Evolutionary conservation across 805 yeast genomes (phyloP), one percentile per base, ranked within the genome.

Genomic region (Candida khao-thaluensis): DNA sequence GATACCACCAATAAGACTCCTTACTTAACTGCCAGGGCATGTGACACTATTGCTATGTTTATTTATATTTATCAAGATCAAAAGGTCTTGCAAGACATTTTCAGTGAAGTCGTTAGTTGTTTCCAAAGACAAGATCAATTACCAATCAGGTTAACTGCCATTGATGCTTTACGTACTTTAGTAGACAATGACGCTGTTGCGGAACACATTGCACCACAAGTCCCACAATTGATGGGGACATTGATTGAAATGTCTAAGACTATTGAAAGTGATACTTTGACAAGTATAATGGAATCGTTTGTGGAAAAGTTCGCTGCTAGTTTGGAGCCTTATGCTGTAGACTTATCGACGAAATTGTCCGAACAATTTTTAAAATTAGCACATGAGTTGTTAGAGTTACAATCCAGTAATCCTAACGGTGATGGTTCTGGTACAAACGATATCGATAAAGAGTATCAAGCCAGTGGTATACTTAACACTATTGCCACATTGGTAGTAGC

Each of bases 361-460:
- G 80, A 80, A 40, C 96, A 91, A 56, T 88, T 90, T 53, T 53
- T 85, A 53, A 71, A 74, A 47, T 57, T 87, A 18, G 84, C 90
- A 2, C 64, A 70, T 34, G 96, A 90, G 37, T 60, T 56, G 21
- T 52, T 62, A 38, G 66, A 62, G 3, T 43, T 48, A 38, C 54
- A 52, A 40, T 31, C 47, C 29, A 30, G 22, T 26, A 26, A 30
- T 29, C 21, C 34, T n/a, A 37, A 23, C 12, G 44, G 46, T 8
- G 35, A 44, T 3, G 54, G 43, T 21, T 30, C 41, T 28, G 40
- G 42, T 26, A 51, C 47, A 24, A 57, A 51, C 40, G 62, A 56
- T 41, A 45, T 55, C 18, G 71, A 67, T 44, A 67, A 67, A 50
- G 73, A 69, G 48, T 66, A 62, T 45, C 72, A 67, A 50, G 74